Evolutionary conservation across 345 rosid species (phyloP), one percentile per base, ranked within the genome.

Genomic region (Populus alba): DNA sequence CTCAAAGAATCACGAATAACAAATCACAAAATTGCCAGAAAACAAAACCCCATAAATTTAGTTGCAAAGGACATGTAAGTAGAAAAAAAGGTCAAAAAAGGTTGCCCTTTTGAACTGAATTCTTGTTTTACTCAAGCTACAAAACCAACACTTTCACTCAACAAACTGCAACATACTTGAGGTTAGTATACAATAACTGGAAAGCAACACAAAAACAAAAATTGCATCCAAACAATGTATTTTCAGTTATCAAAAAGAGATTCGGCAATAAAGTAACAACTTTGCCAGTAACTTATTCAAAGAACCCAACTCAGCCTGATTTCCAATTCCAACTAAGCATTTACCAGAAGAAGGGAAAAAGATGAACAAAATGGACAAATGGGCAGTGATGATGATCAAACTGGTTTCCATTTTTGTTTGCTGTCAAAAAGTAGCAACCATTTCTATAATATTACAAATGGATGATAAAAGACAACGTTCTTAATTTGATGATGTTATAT

Each of bases 381-480:
- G 22, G n/a, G 62, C 23, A 45, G 39, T 18, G 16, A 67, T 63
- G 49, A 75, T 77, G 59, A 66, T 66, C 33, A 37, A 72, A 25
- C 59, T 35, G 39, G 63, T 35, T 78, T 75, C 78, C 72, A 37
- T 79, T 47, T 72, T 57, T 57, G 70, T 75, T 43, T 61, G 67
- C 35, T 7, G 41, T 38, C 53, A 8, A 68, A 75, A 71, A 37
- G 43, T 12, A 77, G 68, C 63, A 81, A 66, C 59, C 62, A 68
- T 31, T 66, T 15, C 77, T 53, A 74, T 55, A 8, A 2, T 53
- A 62, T 73, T 43, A 37, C 43, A 77, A 70, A 69, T 29, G 57
- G 68, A 76, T 7, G 73, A 77, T 9, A 68, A 71, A 25, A 15
- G 68, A 75, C 72, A 79, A 55, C 57, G 79, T 81, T 73, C 78